These are phyloP conservation scores for Nyssa sinensis DNA, from an alignment of 148 eudicot species.

Conservation along the genomic window DNA sequence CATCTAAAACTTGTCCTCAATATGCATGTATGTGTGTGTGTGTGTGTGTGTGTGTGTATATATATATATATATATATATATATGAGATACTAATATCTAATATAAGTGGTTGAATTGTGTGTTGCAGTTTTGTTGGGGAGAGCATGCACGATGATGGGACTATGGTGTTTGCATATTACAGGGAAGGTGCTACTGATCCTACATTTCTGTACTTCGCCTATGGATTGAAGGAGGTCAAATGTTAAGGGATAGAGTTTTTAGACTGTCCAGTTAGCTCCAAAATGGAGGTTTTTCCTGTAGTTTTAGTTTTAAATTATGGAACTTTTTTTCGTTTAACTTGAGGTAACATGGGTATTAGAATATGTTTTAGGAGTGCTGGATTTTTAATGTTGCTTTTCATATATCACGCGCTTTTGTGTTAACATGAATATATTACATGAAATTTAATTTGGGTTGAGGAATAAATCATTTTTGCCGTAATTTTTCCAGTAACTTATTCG, in stretches of 20 bases:
- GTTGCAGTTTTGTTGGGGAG: conserved; percentile 51
- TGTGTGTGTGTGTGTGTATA: no score
- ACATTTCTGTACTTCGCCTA: conserved; percentile 52
- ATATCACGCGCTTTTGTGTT: neutral
- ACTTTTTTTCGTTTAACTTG: neutral
- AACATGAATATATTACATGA: neutral
- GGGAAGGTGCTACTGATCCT: conserved; percentile 54
- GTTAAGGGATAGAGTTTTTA: conserved; percentile 11
- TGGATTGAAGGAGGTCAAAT: conserved; percentile 52
- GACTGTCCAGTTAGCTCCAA: neutral
- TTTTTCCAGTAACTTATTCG: no score
- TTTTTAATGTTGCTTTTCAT: neutral
- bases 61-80: no score
- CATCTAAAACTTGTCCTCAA: neutral
- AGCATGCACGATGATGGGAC: conserved; percentile 44
- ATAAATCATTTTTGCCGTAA: no score
- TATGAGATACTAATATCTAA: no score
- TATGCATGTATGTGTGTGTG: no score
- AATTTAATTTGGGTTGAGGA: no score
- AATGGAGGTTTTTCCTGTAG: neutral
- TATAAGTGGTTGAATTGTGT: neutral
- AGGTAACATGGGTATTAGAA: neutral
- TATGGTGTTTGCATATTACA: conserved; percentile 48
- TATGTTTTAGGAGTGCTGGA: neutral
- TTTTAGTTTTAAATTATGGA: neutral